Conservation (phyloP, 768 basidiomycete genomes). For the Lactifluus pinguis region DNA sequence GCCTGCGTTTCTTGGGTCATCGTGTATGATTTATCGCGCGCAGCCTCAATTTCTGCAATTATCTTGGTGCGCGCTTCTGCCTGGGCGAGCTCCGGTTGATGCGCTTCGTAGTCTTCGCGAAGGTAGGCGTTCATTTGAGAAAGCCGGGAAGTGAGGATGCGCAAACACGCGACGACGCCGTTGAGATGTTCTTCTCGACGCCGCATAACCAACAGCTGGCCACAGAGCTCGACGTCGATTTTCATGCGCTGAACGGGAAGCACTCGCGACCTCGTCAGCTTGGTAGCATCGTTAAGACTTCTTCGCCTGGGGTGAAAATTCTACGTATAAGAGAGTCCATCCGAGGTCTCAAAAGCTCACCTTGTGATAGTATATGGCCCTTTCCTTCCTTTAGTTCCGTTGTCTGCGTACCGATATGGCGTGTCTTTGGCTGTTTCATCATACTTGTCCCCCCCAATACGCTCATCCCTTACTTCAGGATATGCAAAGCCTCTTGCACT, state of each 20-base stretch:
- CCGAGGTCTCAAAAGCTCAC: background rate
- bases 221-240: conserved; percentile 71
- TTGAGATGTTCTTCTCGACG: conserved; percentile 59
- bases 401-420: background rate
- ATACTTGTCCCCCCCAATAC: background rate
- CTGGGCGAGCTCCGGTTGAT: conserved; percentile 38
- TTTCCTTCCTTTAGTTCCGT: conserved; percentile 1
- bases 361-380: background rate
- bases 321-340: background rate
- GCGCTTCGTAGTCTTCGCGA: conserved; percentile 48
- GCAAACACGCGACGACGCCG: conserved; percentile 51
- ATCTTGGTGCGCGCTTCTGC: conserved; percentile 40
- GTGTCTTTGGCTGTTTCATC: conserved; percentile 4
- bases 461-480: background rate
- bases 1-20: conserved; percentile 54
- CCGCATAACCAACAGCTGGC: conserved; percentile 60
- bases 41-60: conserved; percentile 43
- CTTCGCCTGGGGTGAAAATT: conserved; percentile 35
- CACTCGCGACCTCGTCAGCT: conserved; percentile 39
- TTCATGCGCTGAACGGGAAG: conserved; percentile 58
- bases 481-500: conserved; percentile 32
- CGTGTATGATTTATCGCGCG: conserved; percentile 41
- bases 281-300: conserved; percentile 55
- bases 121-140: conserved; percentile 46
- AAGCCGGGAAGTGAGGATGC: conserved; percentile 47